Evolutionary conservation across 2,329 filamentous ascomycete genomes (phyloP).

Genomic region (Stromatinia cepivora): DNA sequence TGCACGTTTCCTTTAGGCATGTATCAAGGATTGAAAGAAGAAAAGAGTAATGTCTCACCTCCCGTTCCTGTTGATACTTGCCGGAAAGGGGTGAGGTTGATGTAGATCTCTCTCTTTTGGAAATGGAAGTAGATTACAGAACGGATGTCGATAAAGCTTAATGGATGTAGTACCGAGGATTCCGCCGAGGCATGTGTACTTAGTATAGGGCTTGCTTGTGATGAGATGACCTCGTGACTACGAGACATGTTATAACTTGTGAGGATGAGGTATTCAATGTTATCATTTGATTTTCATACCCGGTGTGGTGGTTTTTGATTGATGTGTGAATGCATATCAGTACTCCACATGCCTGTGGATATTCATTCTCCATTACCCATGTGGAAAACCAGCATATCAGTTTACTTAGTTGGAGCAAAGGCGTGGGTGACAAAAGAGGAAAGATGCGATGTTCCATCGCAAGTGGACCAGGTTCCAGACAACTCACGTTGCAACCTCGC

Average conservation of each 20-base stretch:
- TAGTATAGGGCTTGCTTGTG: not conserved
- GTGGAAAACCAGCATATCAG: slow-evolving; percentile 16
- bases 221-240: slow-evolving; percentile 5
- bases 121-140: not conserved
- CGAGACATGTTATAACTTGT: not conserved
- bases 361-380: slow-evolving; percentile 13
- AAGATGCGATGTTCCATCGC: slow-evolving; percentile 12
- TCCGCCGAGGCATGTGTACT: not conserved
- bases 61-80: slow-evolving; percentile 13
- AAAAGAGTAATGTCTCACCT: slow-evolving; percentile 8
- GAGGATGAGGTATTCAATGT: slow-evolving; percentile 3
- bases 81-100: not conserved
- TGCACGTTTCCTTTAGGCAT: not conserved
- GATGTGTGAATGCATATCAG: slow-evolving; percentile 7
- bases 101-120: not conserved
- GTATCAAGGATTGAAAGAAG: not conserved
- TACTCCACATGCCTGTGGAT: slow-evolving; percentile 4
- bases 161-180: slow-evolving; percentile 11
- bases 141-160: slow-evolving; percentile 7
- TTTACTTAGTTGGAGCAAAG: not conserved
- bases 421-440: slow-evolving; percentile 4
- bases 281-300: slow-evolving; percentile 14
- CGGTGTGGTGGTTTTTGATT: not conserved
- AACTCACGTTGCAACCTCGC: slow-evolving; percentile 14
- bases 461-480: not conserved